phyloP scores from a whole-genome alignment of 495 filamentous ascomycete species.

The Aspergillus funiculosus region DNA sequence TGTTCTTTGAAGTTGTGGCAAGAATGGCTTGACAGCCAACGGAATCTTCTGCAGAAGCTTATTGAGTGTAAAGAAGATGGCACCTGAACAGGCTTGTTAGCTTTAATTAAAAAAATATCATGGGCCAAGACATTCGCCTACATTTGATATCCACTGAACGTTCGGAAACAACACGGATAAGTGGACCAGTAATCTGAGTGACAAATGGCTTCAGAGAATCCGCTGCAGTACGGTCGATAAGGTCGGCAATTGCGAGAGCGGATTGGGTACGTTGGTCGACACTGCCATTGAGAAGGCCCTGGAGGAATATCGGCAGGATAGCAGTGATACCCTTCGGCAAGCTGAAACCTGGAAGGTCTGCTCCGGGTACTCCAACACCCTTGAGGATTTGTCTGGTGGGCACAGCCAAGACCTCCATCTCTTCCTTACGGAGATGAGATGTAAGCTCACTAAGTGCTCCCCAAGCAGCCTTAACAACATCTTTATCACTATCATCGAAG shows the following conservation, averaged over 20 bases:
- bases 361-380: constrained; percentile 81
- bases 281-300: constrained; percentile 94
- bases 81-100: constrained; percentile 45
- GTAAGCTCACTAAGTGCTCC: constrained; percentile 81
- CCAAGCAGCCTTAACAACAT: constrained; percentile 92
- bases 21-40: constrained; percentile 88
- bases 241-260: constrained; percentile 89
- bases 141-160: constrained; percentile 88
- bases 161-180: constrained; percentile 96
- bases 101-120: background rate
- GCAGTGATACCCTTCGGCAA: constrained; percentile 97
- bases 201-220: constrained; percentile 87
- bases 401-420: constrained; percentile 90
- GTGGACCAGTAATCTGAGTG: constrained; percentile 92
- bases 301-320: constrained; percentile 92
- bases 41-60: constrained; percentile 97
- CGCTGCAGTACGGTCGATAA: constrained; percentile 82
- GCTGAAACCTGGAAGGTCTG: constrained; percentile 80
- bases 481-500: constrained; percentile 78
- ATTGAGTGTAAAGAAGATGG: constrained; percentile 89
- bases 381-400: constrained; percentile 79
- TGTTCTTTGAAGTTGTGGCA: constrained; percentile 92
- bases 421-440: constrained; percentile 86
- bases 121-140: constrained; percentile 20
- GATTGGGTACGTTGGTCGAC: constrained; percentile 85